phyloP scores from a whole-genome alignment of 169 alveolate species.

The Pseudocohnilembus persalinus region DNA sequence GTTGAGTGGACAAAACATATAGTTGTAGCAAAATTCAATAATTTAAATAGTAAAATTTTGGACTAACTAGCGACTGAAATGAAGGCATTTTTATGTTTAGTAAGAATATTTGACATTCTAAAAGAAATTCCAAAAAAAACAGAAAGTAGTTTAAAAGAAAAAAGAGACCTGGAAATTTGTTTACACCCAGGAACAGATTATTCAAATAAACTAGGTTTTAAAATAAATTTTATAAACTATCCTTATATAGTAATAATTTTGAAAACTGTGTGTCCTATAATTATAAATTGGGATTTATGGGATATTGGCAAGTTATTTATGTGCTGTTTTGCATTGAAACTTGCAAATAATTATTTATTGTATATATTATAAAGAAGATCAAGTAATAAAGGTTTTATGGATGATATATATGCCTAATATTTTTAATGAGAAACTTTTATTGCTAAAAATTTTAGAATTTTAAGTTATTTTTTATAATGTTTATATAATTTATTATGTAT shows the following conservation, averaged over 20 bases:
- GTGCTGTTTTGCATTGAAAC: not conserved
- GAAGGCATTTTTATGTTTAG: not conserved
- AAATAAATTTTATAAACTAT: slow-evolving; percentile 4
- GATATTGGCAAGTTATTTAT: too few species aligned
- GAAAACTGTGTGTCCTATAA: slow-evolving; percentile 3
- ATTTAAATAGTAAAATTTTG: not conserved
- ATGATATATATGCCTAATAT: too few species aligned
- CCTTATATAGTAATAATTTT: slow-evolving; percentile 6
- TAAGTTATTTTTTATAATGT: too few species aligned
- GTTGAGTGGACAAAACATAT: slow-evolving; percentile 18
- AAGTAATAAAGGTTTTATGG: not conserved
- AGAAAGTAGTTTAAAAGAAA: slow-evolving; percentile 3
- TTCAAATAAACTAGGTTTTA: slow-evolving; percentile 8
- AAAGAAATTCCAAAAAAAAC: not conserved
- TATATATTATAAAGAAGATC: not conserved
- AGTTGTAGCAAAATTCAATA: not conserved
- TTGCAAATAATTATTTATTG: too few species aligned
- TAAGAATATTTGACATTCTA: not conserved
- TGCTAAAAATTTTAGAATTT: too few species aligned
- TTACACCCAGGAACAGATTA: not conserved
- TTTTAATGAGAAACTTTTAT: not conserved
- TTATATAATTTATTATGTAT: too few species aligned
- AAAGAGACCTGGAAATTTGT: not conserved
- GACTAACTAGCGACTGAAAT: not conserved
- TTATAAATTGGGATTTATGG: not conserved